A percentile compares a stretch with the other conserved stretches of the same genome.
phyloP scores from a whole-genome alignment of 805 yeast species.

The Pichia membranifaciens region DNA sequence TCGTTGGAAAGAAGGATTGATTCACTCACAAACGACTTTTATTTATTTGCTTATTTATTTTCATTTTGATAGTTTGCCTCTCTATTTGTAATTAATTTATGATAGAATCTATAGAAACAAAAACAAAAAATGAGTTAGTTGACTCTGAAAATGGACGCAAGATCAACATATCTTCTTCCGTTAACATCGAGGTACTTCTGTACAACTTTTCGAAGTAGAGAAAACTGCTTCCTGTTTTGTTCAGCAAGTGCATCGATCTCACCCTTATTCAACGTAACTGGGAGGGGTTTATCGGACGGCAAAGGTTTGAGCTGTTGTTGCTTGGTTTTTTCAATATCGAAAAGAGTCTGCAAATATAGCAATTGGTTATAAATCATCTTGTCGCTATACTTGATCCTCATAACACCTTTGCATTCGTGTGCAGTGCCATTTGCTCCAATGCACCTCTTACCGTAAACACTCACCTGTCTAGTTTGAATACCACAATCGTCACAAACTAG shows the following conservation, averaged over 20 bases:
- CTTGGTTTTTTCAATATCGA: slow-evolving; percentile 77
- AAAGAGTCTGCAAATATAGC: slow-evolving; percentile 68
- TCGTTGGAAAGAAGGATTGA: slow-evolving; percentile 5
- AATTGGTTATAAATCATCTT: slow-evolving; percentile 82
- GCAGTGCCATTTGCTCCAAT: slow-evolving; percentile 58
- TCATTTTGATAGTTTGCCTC: background rate
- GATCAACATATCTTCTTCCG: slow-evolving; percentile 85
- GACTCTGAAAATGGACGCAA: slow-evolving; percentile 62
- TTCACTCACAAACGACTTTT: background rate
- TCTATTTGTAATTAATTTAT: too few relatives aligned
- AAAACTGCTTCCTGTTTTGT: slow-evolving; percentile 65
- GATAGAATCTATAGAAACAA: too few relatives aligned
- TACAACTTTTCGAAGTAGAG: slow-evolving; percentile 49
- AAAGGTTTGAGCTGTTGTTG: slow-evolving; percentile 49
- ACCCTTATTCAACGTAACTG: slow-evolving; percentile 34
- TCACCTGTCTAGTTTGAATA: slow-evolving; percentile 70
- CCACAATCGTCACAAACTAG: slow-evolving; percentile 86
- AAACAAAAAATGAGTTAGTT: background rate
- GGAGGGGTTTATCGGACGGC: slow-evolving; percentile 21
- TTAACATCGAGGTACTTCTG: slow-evolving; percentile 70
- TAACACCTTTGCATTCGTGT: slow-evolving; percentile 69
- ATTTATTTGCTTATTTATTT: background rate
- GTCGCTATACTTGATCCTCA: slow-evolving; percentile 72
- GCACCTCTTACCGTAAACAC: slow-evolving; percentile 86
- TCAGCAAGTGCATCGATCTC: slow-evolving; percentile 71